phyloP scores from a whole-genome alignment of 192 early-diverging fungal genomes.

The Coemansia reversa region DNA sequence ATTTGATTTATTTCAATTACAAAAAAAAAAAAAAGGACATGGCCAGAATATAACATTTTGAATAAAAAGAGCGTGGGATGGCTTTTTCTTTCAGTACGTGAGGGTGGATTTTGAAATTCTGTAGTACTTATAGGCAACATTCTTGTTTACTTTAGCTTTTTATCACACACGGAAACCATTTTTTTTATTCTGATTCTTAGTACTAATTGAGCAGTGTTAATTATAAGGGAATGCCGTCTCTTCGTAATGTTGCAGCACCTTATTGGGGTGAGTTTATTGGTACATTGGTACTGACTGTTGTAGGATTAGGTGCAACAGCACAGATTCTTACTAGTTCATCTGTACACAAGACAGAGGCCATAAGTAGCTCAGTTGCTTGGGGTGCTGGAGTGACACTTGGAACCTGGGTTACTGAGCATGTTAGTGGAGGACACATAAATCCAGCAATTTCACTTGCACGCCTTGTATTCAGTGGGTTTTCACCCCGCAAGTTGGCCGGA shows the following conservation, averaged over 20 bases:
- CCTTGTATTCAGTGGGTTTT: constrained; percentile 44
- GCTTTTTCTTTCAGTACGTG: too few relatives aligned
- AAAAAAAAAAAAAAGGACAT: background rate
- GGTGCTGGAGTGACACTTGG: constrained; percentile 35
- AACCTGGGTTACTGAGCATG: constrained; percentile 33
- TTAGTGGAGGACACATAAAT: constrained; percentile 54
- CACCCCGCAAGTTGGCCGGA: constrained; percentile 27
- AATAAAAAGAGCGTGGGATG: background rate
- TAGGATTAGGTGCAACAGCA: constrained; percentile 34
- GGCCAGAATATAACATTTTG: background rate
- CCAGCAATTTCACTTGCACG: constrained; percentile 51
- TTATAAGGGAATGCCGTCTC: constrained; percentile 14
- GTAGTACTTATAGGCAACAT: background rate
- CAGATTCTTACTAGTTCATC: constrained; percentile 21
- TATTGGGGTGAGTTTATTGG: constrained; percentile 53
- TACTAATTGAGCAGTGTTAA: background rate
- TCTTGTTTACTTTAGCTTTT: background rate
- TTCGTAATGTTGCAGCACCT: constrained; percentile 46
- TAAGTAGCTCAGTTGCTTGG: constrained; percentile 45
- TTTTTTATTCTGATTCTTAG: background rate
- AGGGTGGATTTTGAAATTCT: too few relatives aligned
- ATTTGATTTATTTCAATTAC: background rate
- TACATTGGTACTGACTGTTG: constrained; percentile 27
- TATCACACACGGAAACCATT: background rate
- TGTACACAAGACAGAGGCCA: constrained; percentile 11